Evolutionary conservation across 257 asterid genomes (phyloP).

Genomic region (Plantago elongata): DNA sequence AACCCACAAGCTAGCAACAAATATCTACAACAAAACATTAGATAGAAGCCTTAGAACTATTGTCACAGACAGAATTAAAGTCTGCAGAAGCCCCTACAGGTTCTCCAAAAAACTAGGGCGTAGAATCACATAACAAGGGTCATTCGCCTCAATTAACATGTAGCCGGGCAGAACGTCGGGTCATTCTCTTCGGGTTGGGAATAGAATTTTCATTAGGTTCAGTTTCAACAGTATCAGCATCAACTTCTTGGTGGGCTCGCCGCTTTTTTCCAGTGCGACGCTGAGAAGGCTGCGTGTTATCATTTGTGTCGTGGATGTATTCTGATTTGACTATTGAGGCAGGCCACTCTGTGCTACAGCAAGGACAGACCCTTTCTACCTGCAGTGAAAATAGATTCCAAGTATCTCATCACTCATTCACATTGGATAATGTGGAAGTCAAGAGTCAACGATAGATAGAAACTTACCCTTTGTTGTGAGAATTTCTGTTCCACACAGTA

Average conservation of each 20-base stretch:
- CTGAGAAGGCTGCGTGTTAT: constrained; percentile 23
- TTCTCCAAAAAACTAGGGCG: neutral
- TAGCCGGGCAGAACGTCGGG: constrained; percentile 49
- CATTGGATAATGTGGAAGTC: neutral
- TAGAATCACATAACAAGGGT: constrained; percentile 2
- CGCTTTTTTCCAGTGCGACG: constrained; percentile 31
- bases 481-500: constrained; percentile 72
- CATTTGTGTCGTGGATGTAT: constrained; percentile 29
- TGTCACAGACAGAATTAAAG: no score
- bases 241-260: constrained; percentile 22
- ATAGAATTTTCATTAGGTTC: constrained; percentile 19
- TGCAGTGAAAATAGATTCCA: constrained; percentile 21
- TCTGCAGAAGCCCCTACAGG: neutral
- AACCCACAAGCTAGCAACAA: no score
- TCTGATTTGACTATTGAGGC: constrained; percentile 41
- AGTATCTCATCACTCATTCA: constrained; percentile 8
- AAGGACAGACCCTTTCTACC: constrained; percentile 59
- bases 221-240: constrained; percentile 19
- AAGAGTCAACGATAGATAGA: neutral
- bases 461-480: constrained; percentile 53
- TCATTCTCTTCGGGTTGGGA: constrained; percentile 29
- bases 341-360: constrained; percentile 61
- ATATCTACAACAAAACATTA: no score
- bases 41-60: no score
- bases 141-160: constrained; percentile 23